phyloP scores from a whole-genome alignment of 257 asterid species.

The Solanum pimpinellifolium region DNA sequence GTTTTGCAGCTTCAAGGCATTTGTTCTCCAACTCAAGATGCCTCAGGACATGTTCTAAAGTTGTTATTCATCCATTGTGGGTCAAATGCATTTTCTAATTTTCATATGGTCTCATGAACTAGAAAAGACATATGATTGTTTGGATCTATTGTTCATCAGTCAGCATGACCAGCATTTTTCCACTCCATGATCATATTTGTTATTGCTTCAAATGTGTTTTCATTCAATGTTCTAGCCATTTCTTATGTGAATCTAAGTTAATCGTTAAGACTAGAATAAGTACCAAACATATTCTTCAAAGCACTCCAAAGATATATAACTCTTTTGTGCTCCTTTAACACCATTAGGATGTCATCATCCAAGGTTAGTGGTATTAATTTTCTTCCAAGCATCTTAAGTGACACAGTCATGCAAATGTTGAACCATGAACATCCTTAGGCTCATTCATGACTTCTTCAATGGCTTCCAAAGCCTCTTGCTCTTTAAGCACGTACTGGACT shows the following conservation, averaged over 20 bases:
- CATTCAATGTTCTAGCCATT: not conserved
- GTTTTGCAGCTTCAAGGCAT: not conserved
- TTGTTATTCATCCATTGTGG: not conserved
- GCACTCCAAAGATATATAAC: not conserved
- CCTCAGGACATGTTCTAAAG: not conserved
- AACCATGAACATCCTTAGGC: not conserved
- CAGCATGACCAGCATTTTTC: not conserved
- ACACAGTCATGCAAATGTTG: not conserved
- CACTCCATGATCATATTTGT: not conserved
- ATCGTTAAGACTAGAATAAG: not conserved
- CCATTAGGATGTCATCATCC: not conserved
- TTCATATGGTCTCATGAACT: not conserved
- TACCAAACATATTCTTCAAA: not conserved
- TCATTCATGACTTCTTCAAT: not conserved
- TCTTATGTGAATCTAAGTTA: not conserved
- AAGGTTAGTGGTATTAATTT: not conserved
- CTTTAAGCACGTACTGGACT: not conserved
- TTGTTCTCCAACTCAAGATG: not conserved
- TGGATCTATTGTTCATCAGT: not conserved
- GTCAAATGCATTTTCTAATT: not conserved
- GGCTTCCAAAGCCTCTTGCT: not conserved
- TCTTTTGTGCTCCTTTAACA: not conserved
- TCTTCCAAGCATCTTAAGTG: not conserved
- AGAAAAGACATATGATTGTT: not conserved
- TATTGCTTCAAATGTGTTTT: not conserved